Percentiles rank a stretch among this genome's conserved stretches.
Evolutionary conservation across 192 early-diverging fungal species (phyloP).

Genomic region (Coemansia sp.): DNA sequence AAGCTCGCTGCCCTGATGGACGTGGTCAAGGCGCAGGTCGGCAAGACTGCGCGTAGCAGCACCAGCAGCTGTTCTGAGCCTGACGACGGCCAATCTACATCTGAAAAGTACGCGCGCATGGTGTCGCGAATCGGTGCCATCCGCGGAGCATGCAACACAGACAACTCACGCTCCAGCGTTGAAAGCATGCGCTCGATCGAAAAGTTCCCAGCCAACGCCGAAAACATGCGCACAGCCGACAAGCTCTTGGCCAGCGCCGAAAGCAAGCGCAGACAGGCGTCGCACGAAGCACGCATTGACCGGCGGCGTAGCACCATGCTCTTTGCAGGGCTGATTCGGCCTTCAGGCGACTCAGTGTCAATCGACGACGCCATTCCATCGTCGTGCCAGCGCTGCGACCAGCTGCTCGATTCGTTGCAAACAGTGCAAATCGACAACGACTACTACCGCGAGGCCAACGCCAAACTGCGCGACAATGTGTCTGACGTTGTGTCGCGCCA

Average conservation of each 20-base stretch:
- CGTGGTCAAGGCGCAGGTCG: constrained; percentile 5
- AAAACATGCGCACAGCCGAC: constrained; percentile 4
- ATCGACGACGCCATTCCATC: background rate
- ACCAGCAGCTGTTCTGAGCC: background rate
- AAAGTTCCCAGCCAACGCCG: background rate
- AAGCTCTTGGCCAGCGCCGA: background rate
- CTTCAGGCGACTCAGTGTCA: constrained; percentile 9
- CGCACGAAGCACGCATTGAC: constrained; percentile 25
- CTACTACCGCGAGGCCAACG: constrained; percentile 56
- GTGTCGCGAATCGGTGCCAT: constrained; percentile 7
- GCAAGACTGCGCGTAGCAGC: background rate
- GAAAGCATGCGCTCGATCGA: constrained; percentile 6
- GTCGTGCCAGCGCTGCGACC: constrained; percentile 33
- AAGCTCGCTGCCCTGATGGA: constrained; percentile 11
- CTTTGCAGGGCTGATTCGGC: constrained; percentile 36
- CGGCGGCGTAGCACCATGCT: constrained; percentile 45
- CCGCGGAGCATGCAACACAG: constrained; percentile 11
- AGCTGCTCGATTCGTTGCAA: constrained; percentile 38
- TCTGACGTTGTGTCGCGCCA: constrained; percentile 43
- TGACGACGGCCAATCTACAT: background rate
- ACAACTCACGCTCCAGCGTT: no score
- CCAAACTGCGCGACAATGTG: constrained; percentile 33
- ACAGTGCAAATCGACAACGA: constrained; percentile 48
- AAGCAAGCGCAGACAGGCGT: constrained; percentile 5
- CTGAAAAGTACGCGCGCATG: constrained; percentile 4